These are phyloP conservation scores for Vitellaria paradoxa DNA, from an alignment of 179 eudicot species.

Conservation along the genomic window DNA sequence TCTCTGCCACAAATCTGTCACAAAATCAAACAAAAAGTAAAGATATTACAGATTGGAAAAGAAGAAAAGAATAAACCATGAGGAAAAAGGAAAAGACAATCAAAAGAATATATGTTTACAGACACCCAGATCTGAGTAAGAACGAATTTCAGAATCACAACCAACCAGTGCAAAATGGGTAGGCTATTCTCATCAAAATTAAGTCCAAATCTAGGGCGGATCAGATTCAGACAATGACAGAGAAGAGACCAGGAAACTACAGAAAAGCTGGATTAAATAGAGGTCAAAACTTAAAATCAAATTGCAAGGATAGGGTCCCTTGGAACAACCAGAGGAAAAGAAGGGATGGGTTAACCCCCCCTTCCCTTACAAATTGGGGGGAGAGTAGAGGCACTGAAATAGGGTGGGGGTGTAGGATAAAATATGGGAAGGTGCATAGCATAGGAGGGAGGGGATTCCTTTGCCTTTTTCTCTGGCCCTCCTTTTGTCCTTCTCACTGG, in stretches of 20 bases:
- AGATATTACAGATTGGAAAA: constrained; percentile 7
- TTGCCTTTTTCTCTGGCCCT: constrained; percentile 21
- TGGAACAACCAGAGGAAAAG: background rate
- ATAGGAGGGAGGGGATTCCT: constrained; percentile 13
- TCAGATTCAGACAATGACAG: background rate
- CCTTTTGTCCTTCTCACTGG: constrained; percentile 76
- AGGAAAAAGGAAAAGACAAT: constrained; percentile 21
- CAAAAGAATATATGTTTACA: constrained; percentile 51
- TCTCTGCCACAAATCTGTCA: constrained; percentile 56
- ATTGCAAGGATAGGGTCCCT: background rate
- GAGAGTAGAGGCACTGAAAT: background rate
- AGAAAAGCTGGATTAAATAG: background rate
- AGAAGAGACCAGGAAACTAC: background rate
- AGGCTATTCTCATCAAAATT: constrained; percentile 4
- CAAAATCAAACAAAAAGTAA: constrained; percentile 27
- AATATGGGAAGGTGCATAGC: constrained; percentile 27
- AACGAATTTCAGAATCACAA: constrained; percentile 27
- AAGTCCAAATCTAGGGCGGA: background rate
- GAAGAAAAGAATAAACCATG: constrained; percentile 15
- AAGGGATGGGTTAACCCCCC: too few relatives aligned
- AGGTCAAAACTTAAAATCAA: constrained; percentile 17
- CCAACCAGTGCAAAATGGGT: constrained; percentile 25
- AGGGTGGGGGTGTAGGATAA: constrained; percentile 21
- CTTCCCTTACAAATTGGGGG: too few relatives aligned
- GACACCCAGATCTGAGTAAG: constrained; percentile 40